Base-by-base conservation (phyloP, 306 rosid species). In the Oemleria cerasiformis region DNA sequence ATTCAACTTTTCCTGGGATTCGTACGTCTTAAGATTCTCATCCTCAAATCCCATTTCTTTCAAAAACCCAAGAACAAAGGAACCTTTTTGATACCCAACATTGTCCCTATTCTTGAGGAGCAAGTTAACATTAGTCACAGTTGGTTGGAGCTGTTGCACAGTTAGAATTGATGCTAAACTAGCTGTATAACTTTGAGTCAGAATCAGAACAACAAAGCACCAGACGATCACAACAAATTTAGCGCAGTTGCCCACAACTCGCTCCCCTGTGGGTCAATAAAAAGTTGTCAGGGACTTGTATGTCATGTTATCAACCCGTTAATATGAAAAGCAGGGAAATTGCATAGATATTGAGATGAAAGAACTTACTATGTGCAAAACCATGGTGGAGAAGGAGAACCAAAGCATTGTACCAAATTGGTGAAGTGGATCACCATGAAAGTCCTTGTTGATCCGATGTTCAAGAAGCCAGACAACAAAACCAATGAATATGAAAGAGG, bases 131-230 rank as follows among this genome's bases (percentile, higher is more conserved):
- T 85, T 77, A 0, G 86, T 72, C 38, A 74, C 34, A 17, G 80
- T 47, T 60, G 97, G 96, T 1, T 67, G 72, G 1, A 89, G 81
- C 5, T 81, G 76, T 41, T 85, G 85, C 20, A 85, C 87, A 2
- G 96, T 88, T 67, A 89, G 69, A 11, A 82, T 67, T 5, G 97
- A 82, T 0, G 96, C 77, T 20, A 88, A 67, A 72, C 96, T 92
- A 0, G 96, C 91, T 7, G 91, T 91, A 72, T 88, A 91, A 56
- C 97, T 88, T 73, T 88, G 92, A 42, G 84, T 82, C 56, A 91
- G 67, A 62, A 91, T 80, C 20, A 85, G 77, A 65, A 88, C 88
- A 74, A 91, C 91, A 72, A 88, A 87, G 34, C 73, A 73, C 96
- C 97, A 92, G 30, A 92, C 43, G 1, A 77, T 73, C 69, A 88